Conservation (phyloP, 768 basidiomycete genomes). For the Naganishia antarctica region DNA sequence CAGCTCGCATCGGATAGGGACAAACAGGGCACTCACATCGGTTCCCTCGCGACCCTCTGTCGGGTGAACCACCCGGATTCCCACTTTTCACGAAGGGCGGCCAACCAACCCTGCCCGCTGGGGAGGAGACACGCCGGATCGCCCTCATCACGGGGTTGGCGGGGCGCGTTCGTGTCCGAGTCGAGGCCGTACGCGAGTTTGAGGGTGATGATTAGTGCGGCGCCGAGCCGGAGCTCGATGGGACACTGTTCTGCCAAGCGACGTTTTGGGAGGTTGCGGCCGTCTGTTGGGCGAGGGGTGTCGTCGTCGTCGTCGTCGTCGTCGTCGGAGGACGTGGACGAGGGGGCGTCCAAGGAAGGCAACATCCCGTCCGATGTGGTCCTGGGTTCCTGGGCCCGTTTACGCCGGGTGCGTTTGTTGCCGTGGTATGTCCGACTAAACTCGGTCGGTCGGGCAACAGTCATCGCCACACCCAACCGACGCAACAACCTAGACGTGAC, state of each 20-base stretch:
- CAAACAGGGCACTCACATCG: constrained; percentile 6
- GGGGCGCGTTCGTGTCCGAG: constrained; percentile 4
- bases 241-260: not conserved
- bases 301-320: too few species aligned
- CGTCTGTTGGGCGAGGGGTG: too few species aligned
- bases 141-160: not conserved
- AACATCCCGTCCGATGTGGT: too few species aligned
- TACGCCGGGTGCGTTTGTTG: too few species aligned
- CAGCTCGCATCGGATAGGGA: not conserved
- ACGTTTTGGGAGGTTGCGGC: constrained; percentile 11
- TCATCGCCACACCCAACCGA: too few species aligned
- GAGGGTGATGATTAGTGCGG: constrained; percentile 22
- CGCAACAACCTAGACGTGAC: too few species aligned
- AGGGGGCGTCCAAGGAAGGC: too few species aligned
- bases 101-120: constrained; percentile 3
- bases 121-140: constrained; percentile 15
- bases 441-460: too few species aligned
- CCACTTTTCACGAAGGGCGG: constrained; percentile 2
- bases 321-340: too few species aligned
- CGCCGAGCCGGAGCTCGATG: constrained; percentile 17
- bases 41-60: not conserved
- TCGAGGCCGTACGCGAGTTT: constrained; percentile 29
- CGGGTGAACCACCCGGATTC: constrained; percentile 21
- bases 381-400: too few species aligned
- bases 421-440: too few species aligned